Percentiles rank a stretch among this genome's conserved stretches.
phyloP scores from a whole-genome alignment of 148 eudicot genomes.

The Salicornia ramosissima region DNA sequence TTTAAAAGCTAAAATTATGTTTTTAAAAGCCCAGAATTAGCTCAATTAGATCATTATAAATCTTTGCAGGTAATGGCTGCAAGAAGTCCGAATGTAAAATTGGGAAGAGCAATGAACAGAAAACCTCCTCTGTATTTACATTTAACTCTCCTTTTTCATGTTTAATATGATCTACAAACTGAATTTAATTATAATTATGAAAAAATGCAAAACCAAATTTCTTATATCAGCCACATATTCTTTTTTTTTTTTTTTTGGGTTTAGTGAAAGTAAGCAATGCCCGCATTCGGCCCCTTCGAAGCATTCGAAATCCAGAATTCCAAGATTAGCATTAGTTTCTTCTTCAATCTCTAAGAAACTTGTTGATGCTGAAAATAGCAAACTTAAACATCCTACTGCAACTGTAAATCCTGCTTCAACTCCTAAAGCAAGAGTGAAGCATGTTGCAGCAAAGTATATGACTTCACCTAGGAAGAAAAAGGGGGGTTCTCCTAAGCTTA shows the following conservation, averaged over 20 bases:
- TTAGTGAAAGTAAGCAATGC: conserved; percentile 51
- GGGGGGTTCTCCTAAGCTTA: conserved; percentile 29
- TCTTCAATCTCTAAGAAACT: conserved; percentile 57
- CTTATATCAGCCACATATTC: background rate
- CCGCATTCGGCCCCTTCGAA: conserved; percentile 86
- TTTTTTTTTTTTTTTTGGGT: conserved; percentile 7
- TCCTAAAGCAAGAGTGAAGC: conserved; percentile 53
- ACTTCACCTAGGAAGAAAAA: conserved; percentile 74
- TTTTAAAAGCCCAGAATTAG: too few relatives aligned
- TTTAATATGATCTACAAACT: background rate
- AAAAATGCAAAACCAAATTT: too few relatives aligned
- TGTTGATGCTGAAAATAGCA: conserved; percentile 24
- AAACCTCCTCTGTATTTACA: conserved; percentile 39
- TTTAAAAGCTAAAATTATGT: background rate
- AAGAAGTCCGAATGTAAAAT: conserved; percentile 77
- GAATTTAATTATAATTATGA: background rate
- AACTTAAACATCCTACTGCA: conserved; percentile 22
- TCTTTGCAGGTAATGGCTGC: conserved; percentile 83
- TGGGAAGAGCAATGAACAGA: conserved; percentile 48
- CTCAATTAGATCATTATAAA: background rate
- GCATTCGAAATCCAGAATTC: conserved; percentile 57
- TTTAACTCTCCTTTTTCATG: background rate
- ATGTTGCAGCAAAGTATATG: conserved; percentile 89
- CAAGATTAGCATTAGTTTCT: conserved; percentile 53
- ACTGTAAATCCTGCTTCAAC: conserved; percentile 44